Base-by-base conservation (phyloP, 352 stramenopile genomes). In the Globisporangium acanthophoron region DNA sequence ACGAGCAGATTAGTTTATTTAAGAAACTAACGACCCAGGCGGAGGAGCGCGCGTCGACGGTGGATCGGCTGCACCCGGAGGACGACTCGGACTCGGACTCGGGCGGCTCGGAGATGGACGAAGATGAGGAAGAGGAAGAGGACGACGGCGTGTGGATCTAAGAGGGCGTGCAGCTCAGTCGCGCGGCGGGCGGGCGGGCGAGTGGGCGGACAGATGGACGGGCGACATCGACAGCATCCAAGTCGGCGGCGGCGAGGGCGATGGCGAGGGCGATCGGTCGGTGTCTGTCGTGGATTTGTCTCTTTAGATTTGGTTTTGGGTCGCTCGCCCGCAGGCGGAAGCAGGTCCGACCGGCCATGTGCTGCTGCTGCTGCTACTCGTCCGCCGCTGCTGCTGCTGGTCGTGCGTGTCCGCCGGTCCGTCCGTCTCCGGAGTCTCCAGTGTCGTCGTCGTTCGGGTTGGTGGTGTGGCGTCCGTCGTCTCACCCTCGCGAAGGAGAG, bases 1-100 rank as follows among this genome's bases (percentile, higher is more conserved):
- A 88, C 24, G 82, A 92, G 58, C 85, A 94, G 64, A 92, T 94
- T 81, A 92, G 75, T 81, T 86, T 94, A 84, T 94, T 94, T 74
- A 92, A 92, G 80, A 94, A 94, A 79, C 82, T 94, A 69, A 92
- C 80, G 63, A 90, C 67, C 71, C 75, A 94, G 56, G 81, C 82
- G 33, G 85, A 94, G 39, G 82, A 94, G 69, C 85, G 85, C 51
- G 76, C 83, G 80, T 94, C 85, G 61, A 90, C 87, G 67, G 79
- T 94, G 59, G 85, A 92, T 62, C 72, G 76, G 15, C 62, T 90
- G 60, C 81, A 94, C 65, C 82, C 82, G 37, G 75, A 89, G 31
- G 80, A 85, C 65, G 76, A 88, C 52, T 87, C 78, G 61, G 80
- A 91, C 54, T 90, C 81, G 64, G 81, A 91, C 67, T 91, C 81